Evolutionary conservation across 2,329 filamentous ascomycete genomes (phyloP), one percentile per base, ranked within the genome.

Genomic region (Fusarium sambucinum): DNA sequence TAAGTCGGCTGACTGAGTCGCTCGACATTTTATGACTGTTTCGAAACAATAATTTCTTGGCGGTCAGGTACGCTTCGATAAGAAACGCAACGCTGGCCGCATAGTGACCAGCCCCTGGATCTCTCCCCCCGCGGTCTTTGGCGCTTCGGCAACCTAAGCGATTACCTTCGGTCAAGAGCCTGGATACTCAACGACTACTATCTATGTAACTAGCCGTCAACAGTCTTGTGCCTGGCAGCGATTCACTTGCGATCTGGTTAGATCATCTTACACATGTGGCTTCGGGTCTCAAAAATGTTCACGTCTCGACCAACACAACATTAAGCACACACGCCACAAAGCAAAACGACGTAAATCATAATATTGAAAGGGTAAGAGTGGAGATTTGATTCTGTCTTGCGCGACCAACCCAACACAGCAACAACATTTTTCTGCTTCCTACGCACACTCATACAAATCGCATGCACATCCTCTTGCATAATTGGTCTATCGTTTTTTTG

Each of bases 361-460:
- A 46, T 57, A 51, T 68, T 69, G 59, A 69, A 72, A 72, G 62
- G 68, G 70, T 55, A 72, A 61, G 70, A 76, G 74, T 74, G 73
- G 75, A 75, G 73, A 76, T 76, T 77, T 62, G 65, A 69, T 72
- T 70, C 38, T 66, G 63, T 64, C 59, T 58, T 59, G 73, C 69
- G 61, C 73, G 69, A 73, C 73, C 63, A 63, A 63, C 55, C 23
- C 32, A 50, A 29, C 47, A 29, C 45, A 27, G 17, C 16, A 5
- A 25, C 21, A 27, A 19, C 23, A n/a, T 35, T 42, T 59, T 63
- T 55, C 60, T 33, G 46, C 46, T 51, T 35, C 58, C 56, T 35
- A 45, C 44, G 48, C 33, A 46, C 55, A 54, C 35, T 58, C 60
- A 53, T 50, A 65, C 59, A 70, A 59, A 51, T 52, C 41, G 55